Conservation (phyloP, 192 early-diverging fungal species). For the Coemansia sp. region DNA sequence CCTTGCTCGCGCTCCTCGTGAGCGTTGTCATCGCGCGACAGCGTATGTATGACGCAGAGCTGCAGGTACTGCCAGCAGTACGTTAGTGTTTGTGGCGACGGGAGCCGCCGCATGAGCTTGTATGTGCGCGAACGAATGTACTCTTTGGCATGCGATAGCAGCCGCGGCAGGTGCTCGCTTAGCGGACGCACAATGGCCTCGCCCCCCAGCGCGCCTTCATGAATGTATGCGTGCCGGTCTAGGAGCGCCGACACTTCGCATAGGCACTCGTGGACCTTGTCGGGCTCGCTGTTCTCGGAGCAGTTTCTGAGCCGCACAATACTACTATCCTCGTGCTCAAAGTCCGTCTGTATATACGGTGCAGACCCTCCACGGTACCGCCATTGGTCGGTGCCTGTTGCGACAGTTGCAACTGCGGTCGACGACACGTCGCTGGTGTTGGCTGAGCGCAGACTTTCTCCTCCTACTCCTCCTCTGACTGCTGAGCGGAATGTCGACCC, state of each 20-base stretch:
- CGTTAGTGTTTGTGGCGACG: conserved; percentile 21
- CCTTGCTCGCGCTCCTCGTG: conserved; percentile 56
- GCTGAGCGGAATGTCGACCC: conserved; percentile 34
- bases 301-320: conserved; percentile 26
- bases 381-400: neutral
- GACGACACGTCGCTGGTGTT: conserved; percentile 17
- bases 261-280: conserved; percentile 44
- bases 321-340: conserved; percentile 8
- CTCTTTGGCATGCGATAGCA: conserved; percentile 48
- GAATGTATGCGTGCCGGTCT: conserved; percentile 14
- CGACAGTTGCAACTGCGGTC: neutral
- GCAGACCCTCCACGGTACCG: conserved; percentile 10
- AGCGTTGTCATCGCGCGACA: conserved; percentile 32
- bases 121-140: conserved; percentile 50
- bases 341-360: conserved; percentile 3
- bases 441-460: neutral
- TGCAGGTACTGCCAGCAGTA: conserved; percentile 47
- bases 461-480: neutral
- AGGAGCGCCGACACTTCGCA: conserved; percentile 11
- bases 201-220: neutral
- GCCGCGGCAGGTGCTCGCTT: conserved; percentile 32
- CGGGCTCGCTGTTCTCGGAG: conserved; percentile 42
- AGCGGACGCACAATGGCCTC: conserved; percentile 10
- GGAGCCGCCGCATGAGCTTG: conserved; percentile 38
- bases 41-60: conserved; percentile 41